Base-by-base conservation (phyloP, 1,284 basidiomycete species). In the Leccinum brunneo-olivaceum region DNA sequence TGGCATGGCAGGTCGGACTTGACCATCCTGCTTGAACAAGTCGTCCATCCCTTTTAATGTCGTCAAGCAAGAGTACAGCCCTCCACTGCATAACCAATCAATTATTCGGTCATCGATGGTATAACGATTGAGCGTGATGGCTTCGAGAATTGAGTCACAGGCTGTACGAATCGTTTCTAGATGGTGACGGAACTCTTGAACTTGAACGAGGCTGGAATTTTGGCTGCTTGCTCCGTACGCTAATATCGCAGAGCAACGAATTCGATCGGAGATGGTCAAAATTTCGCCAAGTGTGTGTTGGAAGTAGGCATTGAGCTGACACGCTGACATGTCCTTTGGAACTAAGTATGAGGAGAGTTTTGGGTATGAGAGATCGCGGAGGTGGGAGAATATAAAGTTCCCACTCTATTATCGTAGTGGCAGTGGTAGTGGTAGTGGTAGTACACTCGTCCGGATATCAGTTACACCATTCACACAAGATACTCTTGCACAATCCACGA, bases 401-500 rank as follows among this genome's bases (percentile, higher is more conserved):
- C n/a, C n/a, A n/a, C n/a, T n/a, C n/a, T n/a, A n/a, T n/a, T n/a
- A n/a, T n/a, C n/a, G n/a, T n/a, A n/a, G n/a, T n/a, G n/a, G n/a
- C n/a, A n/a, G n/a, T n/a, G n/a, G n/a, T n/a, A n/a, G n/a, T n/a
- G n/a, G n/a, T n/a, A n/a, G n/a, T n/a, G n/a, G n/a, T n/a, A n/a
- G n/a, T n/a, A n/a, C n/a, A n/a, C n/a, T n/a, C n/a, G n/a, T n/a
- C n/a, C n/a, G n/a, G n/a, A 25, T 25, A 25, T 10, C 24, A 25
- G 10, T 25, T 25, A 10, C 24, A 25, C 24, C 10, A 25, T 21
- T 18, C 9, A 41, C 10, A 49, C 9, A 14, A 56, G 39, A 15
- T 56, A 48, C 12, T 37, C 39, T 25, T 28, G 33, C 19, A 54
- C 15, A 21, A 52, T 54, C 3, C 40, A 34, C 21, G 24, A 35